Percentiles rank a stretch among this genome's conserved stretches.
Evolutionary conservation across 495 filamentous ascomycete species (phyloP).

Genomic region (Achaetomiella virescens): DNA sequence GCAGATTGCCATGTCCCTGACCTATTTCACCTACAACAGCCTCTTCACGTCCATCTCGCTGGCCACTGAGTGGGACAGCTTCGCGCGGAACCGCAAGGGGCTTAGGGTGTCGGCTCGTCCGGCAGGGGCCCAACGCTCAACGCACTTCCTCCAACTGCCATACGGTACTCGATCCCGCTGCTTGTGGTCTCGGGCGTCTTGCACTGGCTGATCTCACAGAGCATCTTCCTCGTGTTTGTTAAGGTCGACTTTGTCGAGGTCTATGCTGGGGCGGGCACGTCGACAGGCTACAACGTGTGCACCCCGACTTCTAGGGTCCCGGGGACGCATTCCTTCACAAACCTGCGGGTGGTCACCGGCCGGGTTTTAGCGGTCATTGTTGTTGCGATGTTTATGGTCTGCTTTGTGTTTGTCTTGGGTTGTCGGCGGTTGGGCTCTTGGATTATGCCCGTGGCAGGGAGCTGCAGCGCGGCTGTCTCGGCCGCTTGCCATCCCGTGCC

Average conservation of each 20-base stretch:
- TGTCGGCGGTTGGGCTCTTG: slow-evolving; percentile 18
- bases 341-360: slow-evolving; percentile 19
- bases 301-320: no score
- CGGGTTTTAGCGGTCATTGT: slow-evolving; percentile 26
- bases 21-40: slow-evolving; percentile 41
- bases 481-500: slow-evolving; percentile 41
- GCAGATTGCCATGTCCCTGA: slow-evolving; percentile 37
- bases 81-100: slow-evolving; percentile 25
- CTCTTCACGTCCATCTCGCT: slow-evolving; percentile 33
- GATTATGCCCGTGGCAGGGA: slow-evolving; percentile 37
- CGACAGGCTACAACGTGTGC: no score
- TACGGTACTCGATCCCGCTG: slow-evolving; percentile 39
- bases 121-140: slow-evolving; percentile 31
- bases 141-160: slow-evolving; percentile 44
- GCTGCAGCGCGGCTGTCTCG: slow-evolving; percentile 42
- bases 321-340: no score
- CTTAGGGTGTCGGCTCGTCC: slow-evolving; percentile 43
- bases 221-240: slow-evolving; percentile 33
- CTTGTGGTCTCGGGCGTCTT: slow-evolving; percentile 25
- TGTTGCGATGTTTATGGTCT: slow-evolving; percentile 19
- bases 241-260: background rate
- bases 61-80: slow-evolving; percentile 28
- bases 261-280: no score
- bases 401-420: slow-evolving; percentile 14
- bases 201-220: slow-evolving; percentile 41